Evolutionary conservation across 2,329 filamentous ascomycete genomes (phyloP).

Genomic region (Xylariomycetidae sp.): DNA sequence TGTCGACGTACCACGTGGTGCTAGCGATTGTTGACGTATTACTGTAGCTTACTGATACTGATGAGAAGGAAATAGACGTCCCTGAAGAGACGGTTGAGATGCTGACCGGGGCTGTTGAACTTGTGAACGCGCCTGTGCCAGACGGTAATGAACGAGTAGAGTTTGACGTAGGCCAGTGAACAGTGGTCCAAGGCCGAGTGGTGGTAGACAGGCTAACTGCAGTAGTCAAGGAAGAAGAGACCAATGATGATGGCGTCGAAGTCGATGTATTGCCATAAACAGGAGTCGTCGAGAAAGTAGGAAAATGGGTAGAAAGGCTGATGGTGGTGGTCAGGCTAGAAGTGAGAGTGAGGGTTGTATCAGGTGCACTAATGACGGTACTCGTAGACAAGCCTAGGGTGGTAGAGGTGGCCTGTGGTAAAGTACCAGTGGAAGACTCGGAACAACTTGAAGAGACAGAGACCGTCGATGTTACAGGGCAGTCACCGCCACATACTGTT

Average conservation of each 20-base stretch:
- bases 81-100: neutral
- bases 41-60: neutral
- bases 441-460: constrained; percentile 23
- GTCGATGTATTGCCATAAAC: too few species aligned
- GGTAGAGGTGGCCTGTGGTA: constrained; percentile 10
- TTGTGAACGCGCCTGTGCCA: constrained; percentile 6
- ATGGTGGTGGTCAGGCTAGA: constrained; percentile 13
- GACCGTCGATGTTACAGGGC: constrained; percentile 21
- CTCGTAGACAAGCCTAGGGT: constrained; percentile 12
- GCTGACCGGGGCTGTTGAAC: constrained; percentile 6
- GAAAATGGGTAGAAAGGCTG: constrained; percentile 10
- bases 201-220: too few species aligned
- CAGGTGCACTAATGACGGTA: constrained; percentile 6
- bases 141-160: constrained; percentile 5
- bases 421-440: constrained; percentile 8
- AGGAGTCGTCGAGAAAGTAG: constrained; percentile 1
- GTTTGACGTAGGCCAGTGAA: too few species aligned
- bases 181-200: too few species aligned
- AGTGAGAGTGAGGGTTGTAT: constrained; percentile 13
- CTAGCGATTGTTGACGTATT: neutral
- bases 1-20: neutral
- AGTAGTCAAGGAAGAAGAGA: too few species aligned
- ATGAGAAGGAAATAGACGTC: constrained; percentile 1
- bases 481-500: constrained; percentile 21
- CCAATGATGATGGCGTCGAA: too few species aligned